phyloP scores from a whole-genome alignment of 768 basidiomycete genomes.

The Suillus sp. region DNA sequence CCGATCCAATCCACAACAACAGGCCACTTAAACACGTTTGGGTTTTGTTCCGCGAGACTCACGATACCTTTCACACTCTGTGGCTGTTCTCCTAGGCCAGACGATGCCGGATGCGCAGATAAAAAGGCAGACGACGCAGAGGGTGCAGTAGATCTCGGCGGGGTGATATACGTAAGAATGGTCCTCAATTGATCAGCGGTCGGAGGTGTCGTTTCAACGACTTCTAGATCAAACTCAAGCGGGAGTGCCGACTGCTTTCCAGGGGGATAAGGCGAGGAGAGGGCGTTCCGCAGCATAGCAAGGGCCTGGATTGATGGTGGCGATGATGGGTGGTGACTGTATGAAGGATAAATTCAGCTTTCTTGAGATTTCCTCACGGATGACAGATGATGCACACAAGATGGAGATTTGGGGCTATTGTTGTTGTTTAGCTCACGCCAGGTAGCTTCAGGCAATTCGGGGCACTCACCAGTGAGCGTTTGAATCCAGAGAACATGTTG shows the following conservation, averaged over 20 bases:
- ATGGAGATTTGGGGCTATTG: slow-evolving; percentile 62
- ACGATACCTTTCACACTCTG: slow-evolving; percentile 49
- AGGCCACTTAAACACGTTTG: slow-evolving; percentile 71
- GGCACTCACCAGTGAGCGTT: slow-evolving; percentile 34
- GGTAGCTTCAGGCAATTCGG: background rate
- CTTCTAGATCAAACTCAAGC: slow-evolving; percentile 69
- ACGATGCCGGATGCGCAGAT: slow-evolving; percentile 59
- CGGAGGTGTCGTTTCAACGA: slow-evolving; percentile 64
- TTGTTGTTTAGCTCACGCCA: slow-evolving; percentile 6
- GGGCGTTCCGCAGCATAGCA: slow-evolving; percentile 55
- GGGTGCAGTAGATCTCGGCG: slow-evolving; percentile 35
- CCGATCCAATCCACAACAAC: slow-evolving; percentile 78
- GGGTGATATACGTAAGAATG: slow-evolving; percentile 59
- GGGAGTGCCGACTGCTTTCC: slow-evolving; percentile 47
- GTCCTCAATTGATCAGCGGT: slow-evolving; percentile 68
- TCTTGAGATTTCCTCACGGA: slow-evolving; percentile 3
- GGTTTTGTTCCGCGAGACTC: slow-evolving; percentile 55
- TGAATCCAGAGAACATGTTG: slow-evolving; percentile 41
- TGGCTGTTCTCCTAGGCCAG: slow-evolving; percentile 39
- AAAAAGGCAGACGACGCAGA: slow-evolving; percentile 45
- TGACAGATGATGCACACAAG: slow-evolving; percentile 42
- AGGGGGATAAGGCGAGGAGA: slow-evolving; percentile 65
- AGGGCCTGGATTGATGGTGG: slow-evolving; percentile 67
- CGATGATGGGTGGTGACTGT: slow-evolving; percentile 66
- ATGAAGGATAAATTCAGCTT: background rate